These are phyloP conservation scores for Schoenoplectus triqueter DNA, from an alignment of 202 grass and related monocot species.

Conservation along the genomic window DNA sequence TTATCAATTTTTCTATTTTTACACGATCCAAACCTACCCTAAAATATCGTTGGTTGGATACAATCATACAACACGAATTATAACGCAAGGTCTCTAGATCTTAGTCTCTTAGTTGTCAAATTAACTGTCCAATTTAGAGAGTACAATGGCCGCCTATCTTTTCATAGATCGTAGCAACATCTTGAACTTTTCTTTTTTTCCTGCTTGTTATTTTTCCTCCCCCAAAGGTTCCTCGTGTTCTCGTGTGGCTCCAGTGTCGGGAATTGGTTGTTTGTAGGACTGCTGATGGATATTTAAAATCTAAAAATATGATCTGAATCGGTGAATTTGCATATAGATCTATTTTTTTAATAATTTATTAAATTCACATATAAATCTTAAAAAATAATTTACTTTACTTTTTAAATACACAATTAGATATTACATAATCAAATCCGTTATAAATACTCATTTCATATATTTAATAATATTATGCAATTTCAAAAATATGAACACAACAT, in stretches of 20 bases:
- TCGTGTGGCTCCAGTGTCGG: not conserved
- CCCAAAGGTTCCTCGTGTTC: too few relatives aligned
- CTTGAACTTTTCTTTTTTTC: not conserved
- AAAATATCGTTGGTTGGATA: not conserved
- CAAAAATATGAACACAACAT: not conserved
- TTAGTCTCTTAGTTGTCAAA: not conserved
- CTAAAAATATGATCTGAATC: too few relatives aligned
- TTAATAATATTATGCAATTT: not conserved
- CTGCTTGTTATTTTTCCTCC: not conserved
- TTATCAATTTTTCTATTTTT: too few relatives aligned
- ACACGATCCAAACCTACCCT: too few relatives aligned
- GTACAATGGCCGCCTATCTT: not conserved
- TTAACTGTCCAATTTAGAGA: not conserved
- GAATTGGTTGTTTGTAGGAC: not conserved
- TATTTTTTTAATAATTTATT: too few relatives aligned
- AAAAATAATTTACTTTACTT: too few relatives aligned
- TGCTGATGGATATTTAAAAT: too few relatives aligned
- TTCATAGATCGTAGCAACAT: not conserved
- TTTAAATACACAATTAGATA: too few relatives aligned
- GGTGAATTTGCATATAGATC: too few relatives aligned
- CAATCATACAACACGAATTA: not conserved
- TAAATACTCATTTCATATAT: not conserved
- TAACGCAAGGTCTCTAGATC: not conserved
- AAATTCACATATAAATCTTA: too few relatives aligned
- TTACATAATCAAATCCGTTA: too few relatives aligned